Evolutionary conservation across 106 monocot species (phyloP).

Genomic region (Apostasia shenzhenica): DNA sequence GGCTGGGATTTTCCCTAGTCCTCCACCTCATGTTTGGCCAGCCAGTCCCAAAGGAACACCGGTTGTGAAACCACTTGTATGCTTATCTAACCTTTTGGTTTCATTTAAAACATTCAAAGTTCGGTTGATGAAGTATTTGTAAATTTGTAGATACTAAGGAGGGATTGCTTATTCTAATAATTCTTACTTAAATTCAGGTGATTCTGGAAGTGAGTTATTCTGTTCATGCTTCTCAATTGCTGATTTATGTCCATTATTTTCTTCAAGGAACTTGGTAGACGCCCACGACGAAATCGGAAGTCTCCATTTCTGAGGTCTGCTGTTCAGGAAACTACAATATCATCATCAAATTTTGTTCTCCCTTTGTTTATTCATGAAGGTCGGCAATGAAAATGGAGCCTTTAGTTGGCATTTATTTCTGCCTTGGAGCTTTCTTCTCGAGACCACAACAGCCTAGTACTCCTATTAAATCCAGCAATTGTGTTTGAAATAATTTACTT

Average conservation of each 20-base stretch:
- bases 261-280: conserved; percentile 47
- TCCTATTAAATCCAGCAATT: no score
- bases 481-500: no score
- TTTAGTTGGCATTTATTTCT: neutral
- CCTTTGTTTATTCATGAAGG: conserved; percentile 99
- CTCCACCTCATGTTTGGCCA: conserved; percentile 42
- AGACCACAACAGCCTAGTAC: no score
- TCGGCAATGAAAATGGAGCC: conserved; percentile 4
- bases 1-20: conserved; percentile 79
- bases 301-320: conserved; percentile 62
- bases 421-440: no score
- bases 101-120: neutral
- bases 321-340: conserved; percentile 79
- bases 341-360: conserved; percentile 84
- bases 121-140: no score
- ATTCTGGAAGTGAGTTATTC: neutral
- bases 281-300: conserved; percentile 87
- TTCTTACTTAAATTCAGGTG: no score
- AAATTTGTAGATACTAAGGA: no score
- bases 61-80: conserved; percentile 52
- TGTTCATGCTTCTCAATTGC: neutral
- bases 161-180: no score
- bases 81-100: conserved; percentile 3
- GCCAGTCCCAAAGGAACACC: conserved; percentile 73
- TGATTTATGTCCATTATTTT: conserved; percentile 1